Evolutionary conservation across 139 green algal genomes (phyloP).

Genomic region (Chlorella sp.): DNA sequence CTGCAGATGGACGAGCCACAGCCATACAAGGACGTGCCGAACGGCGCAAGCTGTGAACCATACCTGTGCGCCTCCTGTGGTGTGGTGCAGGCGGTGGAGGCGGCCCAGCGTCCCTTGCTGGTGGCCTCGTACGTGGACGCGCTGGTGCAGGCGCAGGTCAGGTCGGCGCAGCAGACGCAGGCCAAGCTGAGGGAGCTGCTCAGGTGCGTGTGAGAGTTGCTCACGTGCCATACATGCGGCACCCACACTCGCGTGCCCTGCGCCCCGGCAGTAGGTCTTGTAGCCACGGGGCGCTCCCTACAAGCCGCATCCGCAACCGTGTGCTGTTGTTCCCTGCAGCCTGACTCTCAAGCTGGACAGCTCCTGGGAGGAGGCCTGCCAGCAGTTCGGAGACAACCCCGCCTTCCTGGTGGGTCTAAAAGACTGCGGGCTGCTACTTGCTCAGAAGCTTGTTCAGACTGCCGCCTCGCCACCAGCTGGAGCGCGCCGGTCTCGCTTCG

Average conservation of each 20-base stretch:
- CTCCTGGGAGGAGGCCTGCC: not conserved
- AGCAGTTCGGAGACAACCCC: no score
- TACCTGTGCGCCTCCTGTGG: no score
- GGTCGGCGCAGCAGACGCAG: not conserved
- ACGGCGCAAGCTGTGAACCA: no score
- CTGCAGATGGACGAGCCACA: no score
- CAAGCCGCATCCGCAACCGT: not conserved
- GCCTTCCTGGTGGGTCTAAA: no score
- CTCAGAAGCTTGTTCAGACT: no score
- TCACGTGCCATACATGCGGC: not conserved
- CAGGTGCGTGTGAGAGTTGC: not conserved
- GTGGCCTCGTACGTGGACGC: slow-evolving; percentile 3
- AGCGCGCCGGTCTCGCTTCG: no score
- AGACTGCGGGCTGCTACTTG: no score
- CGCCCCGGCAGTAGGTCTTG: not conserved
- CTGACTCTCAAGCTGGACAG: not conserved
- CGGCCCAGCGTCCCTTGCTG: not conserved
- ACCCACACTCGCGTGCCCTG: not conserved
- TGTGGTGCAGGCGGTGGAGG: slow-evolving; percentile 4
- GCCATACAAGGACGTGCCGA: no score
- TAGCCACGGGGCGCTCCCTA: not conserved
- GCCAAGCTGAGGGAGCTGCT: slow-evolving; percentile 1
- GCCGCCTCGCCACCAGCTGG: no score
- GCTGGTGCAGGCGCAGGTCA: slow-evolving; percentile 1
- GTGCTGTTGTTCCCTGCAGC: no score